Evolutionary conservation across 2,329 filamentous ascomycete genomes (phyloP).

Genomic region (Epichloe bromicola): DNA sequence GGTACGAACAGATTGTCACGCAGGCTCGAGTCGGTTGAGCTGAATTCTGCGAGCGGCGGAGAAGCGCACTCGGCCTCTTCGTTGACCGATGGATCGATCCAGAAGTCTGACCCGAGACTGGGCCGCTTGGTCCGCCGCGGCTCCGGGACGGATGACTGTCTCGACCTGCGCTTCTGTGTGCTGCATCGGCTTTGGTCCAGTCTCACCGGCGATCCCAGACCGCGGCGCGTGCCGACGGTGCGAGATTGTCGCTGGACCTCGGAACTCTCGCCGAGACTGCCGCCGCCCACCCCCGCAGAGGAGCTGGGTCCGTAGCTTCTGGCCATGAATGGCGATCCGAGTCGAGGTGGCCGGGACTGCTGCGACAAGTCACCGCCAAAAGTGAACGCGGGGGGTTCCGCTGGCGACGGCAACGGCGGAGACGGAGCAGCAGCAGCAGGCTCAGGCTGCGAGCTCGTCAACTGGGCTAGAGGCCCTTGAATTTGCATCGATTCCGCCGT

Average conservation of each 20-base stretch:
- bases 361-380: constrained; percentile 10
- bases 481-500: constrained; percentile 54
- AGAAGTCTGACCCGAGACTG: constrained; percentile 41
- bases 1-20: constrained; percentile 28
- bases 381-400: constrained; percentile 7
- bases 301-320: constrained; percentile 51
- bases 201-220: constrained; percentile 40
- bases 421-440: neutral
- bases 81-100: constrained; percentile 29
- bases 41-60: constrained; percentile 17
- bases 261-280: constrained; percentile 19
- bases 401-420: neutral
- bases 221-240: constrained; percentile 36
- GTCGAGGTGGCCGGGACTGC: constrained; percentile 17
- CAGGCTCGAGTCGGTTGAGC: constrained; percentile 20
- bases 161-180: constrained; percentile 42
- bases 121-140: constrained; percentile 37
- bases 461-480: constrained; percentile 45
- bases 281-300: constrained; percentile 18
- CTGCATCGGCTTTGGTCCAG: constrained; percentile 34
- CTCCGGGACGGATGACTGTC: constrained; percentile 30
- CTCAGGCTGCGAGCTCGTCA: constrained; percentile 31
- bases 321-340: constrained; percentile 43
- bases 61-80: constrained; percentile 11
- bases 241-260: constrained; percentile 30